Percentiles rank a stretch among this genome's conserved stretches.
Conservation (phyloP, 2,329 filamentous ascomycete species). For the Aspergillus floridensis region DNA sequence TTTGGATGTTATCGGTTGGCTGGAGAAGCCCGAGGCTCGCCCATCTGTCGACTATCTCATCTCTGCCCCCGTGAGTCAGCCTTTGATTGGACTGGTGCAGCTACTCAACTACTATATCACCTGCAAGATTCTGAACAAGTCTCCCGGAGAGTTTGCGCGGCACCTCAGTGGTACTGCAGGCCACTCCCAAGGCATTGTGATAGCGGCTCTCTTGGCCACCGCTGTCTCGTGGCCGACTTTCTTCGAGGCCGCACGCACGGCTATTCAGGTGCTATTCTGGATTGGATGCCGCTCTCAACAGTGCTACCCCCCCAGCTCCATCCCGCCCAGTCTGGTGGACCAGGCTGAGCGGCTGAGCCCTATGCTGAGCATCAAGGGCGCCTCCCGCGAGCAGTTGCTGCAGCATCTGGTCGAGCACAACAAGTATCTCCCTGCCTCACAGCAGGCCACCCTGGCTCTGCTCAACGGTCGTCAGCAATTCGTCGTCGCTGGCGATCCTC, state of each 20-base stretch:
- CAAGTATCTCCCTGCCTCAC: slow-evolving; percentile 20
- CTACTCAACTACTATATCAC: slow-evolving; percentile 3
- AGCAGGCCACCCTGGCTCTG: slow-evolving; percentile 25
- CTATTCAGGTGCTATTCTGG: slow-evolving; percentile 36
- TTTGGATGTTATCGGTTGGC: slow-evolving; percentile 4
- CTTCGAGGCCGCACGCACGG: slow-evolving; percentile 24
- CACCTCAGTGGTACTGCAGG: slow-evolving; percentile 18
- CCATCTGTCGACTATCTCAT: slow-evolving; percentile 32
- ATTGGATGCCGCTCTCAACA: slow-evolving; percentile 32
- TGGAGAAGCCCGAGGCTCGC: slow-evolving; percentile 23
- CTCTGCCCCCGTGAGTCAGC: slow-evolving; percentile 38
- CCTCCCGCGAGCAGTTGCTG: neutral
- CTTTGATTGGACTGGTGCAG: slow-evolving; percentile 36
- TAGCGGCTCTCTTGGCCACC: slow-evolving; percentile 33
- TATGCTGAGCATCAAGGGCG: slow-evolving; percentile 5
- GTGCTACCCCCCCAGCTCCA: slow-evolving; percentile 3
- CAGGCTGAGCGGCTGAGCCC: slow-evolving; percentile 2
- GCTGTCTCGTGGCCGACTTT: slow-evolving; percentile 33
- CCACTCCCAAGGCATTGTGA: slow-evolving; percentile 40
- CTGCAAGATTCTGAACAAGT: neutral
- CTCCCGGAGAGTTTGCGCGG: neutral
- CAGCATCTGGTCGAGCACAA: slow-evolving; percentile 24
- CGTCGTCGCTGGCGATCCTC: slow-evolving; percentile 31
- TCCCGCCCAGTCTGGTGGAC: slow-evolving; percentile 15
- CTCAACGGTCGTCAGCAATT: slow-evolving; percentile 31